These are phyloP conservation scores for Puccinellia tenuiflora DNA, from an alignment of 176 grass and related monocot genomes.

Conservation along the genomic window DNA sequence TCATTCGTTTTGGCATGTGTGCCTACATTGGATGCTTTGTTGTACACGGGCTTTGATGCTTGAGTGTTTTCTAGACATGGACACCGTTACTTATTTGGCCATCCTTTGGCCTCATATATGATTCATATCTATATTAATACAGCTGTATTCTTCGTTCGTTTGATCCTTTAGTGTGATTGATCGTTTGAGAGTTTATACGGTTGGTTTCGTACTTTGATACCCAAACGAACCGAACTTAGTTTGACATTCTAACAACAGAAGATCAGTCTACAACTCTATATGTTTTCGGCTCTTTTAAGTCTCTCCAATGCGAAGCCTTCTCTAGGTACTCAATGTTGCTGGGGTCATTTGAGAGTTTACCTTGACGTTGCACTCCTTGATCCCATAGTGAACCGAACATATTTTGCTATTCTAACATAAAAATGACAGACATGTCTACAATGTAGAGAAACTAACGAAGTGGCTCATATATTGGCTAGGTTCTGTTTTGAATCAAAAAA, in stretches of 20 bases:
- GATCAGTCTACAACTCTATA: neutral
- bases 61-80: neutral
- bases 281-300: slow-evolving; percentile 33
- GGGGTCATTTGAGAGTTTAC: slow-evolving; percentile 9
- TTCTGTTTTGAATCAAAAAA: too few relatives aligned
- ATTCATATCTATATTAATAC: slow-evolving; percentile 14
- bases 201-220: neutral
- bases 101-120: slow-evolving; percentile 24
- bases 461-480: too few relatives aligned
- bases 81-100: slow-evolving; percentile 18
- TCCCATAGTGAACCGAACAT: neutral
- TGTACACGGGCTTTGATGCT: slow-evolving; percentile 22
- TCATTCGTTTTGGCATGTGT: slow-evolving; percentile 17
- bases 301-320: slow-evolving; percentile 44
- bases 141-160: slow-evolving; percentile 31
- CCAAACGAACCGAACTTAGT: neutral
- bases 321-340: slow-evolving; percentile 62
- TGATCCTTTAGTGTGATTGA: neutral
- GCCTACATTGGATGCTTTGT: neutral
- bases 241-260: neutral
- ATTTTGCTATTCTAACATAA: neutral
- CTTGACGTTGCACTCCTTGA: neutral
- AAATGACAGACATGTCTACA: neutral
- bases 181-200: neutral
- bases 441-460: too few relatives aligned